A percentile compares a stretch with the other conserved stretches of the same genome.
phyloP scores from a whole-genome alignment of 192 early-diverging fungal species.

The Podila horticola region DNA sequence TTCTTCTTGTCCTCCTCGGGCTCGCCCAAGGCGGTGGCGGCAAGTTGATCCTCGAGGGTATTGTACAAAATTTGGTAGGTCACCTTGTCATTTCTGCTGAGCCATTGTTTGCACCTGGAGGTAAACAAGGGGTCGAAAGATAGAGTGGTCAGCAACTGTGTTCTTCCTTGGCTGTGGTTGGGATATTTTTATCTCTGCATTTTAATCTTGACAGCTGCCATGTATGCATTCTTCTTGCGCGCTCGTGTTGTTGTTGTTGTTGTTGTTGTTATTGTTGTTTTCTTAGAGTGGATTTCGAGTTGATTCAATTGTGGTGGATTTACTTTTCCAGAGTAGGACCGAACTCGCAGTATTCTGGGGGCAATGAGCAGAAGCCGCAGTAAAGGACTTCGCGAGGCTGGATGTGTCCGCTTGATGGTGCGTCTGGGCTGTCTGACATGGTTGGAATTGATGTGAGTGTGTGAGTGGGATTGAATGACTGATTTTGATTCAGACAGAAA shows the following conservation, averaged over 20 bases:
- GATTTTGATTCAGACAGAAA: too few relatives aligned
- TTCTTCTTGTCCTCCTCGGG: conserved; percentile 57
- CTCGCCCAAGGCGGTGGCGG: conserved; percentile 27
- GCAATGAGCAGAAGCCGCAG: conserved; percentile 51
- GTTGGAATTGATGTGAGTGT: background rate
- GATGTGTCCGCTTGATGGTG: conserved; percentile 49
- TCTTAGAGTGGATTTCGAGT: background rate
- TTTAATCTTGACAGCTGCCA: too few relatives aligned
- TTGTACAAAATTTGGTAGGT: conserved; percentile 24
- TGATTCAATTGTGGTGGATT: conserved; percentile 13
- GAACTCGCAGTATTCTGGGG: conserved; percentile 89
- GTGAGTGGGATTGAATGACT: background rate
- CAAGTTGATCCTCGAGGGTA: conserved; percentile 42
- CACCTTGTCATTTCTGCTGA: conserved; percentile 41
- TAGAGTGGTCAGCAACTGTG: background rate
- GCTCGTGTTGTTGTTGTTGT: conserved; percentile 67
- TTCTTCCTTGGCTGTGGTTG: conserved; percentile 57
- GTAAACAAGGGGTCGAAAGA: conserved; percentile 1
- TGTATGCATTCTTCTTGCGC: background rate
- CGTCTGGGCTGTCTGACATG: conserved; percentile 50
- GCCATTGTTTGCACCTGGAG: conserved; percentile 49
- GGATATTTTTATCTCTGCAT: too few relatives aligned
- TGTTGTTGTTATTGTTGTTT: conserved; percentile 71
- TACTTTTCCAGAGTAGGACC: conserved; percentile 82
- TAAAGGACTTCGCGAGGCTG: conserved; percentile 48